Evolutionary conservation across 75 land plant genomes (phyloP).

Genomic region (Picea glauca): DNA sequence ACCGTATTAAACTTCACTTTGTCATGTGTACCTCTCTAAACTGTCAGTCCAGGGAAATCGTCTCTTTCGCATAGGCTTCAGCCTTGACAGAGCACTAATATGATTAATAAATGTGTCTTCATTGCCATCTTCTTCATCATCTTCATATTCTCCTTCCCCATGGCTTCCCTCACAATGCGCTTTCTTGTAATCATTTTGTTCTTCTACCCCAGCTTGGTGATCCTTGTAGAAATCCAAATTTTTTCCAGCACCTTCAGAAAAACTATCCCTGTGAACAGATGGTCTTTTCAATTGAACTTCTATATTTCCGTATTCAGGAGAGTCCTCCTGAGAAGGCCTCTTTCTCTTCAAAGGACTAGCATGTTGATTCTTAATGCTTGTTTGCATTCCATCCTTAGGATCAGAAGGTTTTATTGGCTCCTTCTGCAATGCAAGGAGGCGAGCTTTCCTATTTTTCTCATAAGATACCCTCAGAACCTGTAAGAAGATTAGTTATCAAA

Average conservation of each 20-base stretch:
- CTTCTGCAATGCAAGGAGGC: conserved; percentile 23
- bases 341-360: conserved; percentile 33
- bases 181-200: background rate
- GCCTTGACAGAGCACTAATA: conserved; percentile 31
- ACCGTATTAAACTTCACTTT: background rate
- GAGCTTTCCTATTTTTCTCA: conserved; percentile 54
- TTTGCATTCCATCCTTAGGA: conserved; percentile 3
- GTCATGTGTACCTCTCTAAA: conserved; percentile 59
- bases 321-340: conserved; percentile 14
- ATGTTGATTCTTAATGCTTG: background rate
- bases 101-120: conserved; percentile 25
- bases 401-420: conserved; percentile 4
- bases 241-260: background rate
- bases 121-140: conserved; percentile 33
- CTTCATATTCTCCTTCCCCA: conserved; percentile 14
- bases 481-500: conserved; percentile 5
- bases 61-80: conserved; percentile 47
- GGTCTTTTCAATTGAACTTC: background rate
- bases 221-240: background rate
- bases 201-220: conserved; percentile 1
- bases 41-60: conserved; percentile 80
- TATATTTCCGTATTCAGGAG: conserved; percentile 8
- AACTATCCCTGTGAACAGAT: background rate
- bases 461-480: conserved; percentile 89
- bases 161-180: conserved; percentile 12